Evolutionary conservation across 2,329 filamentous ascomycete genomes (phyloP).

Genomic region (Ceratocystis cubensis): DNA sequence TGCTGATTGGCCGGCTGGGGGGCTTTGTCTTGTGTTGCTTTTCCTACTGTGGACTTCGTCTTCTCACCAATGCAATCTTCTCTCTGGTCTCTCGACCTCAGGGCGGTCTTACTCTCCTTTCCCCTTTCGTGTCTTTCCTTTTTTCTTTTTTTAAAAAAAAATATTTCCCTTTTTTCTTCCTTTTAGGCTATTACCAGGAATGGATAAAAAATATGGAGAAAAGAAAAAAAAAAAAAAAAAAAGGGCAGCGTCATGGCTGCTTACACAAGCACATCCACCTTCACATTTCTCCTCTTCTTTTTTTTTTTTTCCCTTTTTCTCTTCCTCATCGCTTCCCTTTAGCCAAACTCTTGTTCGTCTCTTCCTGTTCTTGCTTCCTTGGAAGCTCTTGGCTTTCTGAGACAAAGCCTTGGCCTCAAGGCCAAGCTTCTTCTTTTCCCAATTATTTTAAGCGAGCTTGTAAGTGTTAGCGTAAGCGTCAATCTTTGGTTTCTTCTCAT

Average conservation of each 20-base stretch:
- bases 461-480: no score
- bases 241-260: background rate
- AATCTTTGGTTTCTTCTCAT: no score
- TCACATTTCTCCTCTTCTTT: background rate
- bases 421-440: no score
- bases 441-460: no score
- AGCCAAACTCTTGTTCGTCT: background rate
- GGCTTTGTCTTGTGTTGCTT: no score
- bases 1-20: no score
- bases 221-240: background rate
- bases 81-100: no score
- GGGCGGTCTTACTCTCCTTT: background rate
- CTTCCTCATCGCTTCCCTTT: background rate
- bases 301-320: background rate
- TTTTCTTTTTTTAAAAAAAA: background rate
- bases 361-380: background rate
- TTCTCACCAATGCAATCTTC: no score
- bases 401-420: no score
- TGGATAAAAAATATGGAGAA: background rate
- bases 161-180: background rate
- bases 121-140: background rate
- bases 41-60: no score
- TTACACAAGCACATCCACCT: background rate
- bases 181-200: background rate
- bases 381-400: no score